phyloP scores from a whole-genome alignment of 495 filamentous ascomycete genomes.

The Margaritispora aquatica region DNA sequence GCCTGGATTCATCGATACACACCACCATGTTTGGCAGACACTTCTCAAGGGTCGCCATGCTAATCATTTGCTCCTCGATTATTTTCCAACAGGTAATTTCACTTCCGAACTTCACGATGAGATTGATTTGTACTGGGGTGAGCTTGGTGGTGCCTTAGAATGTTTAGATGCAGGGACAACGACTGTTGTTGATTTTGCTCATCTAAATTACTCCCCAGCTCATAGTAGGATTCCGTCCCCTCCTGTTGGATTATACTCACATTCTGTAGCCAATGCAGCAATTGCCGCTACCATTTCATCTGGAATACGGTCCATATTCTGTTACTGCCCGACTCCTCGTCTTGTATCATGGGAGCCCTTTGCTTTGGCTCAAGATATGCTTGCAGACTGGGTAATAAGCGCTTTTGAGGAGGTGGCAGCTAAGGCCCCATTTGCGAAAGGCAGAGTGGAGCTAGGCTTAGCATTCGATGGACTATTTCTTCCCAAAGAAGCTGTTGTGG shows the following conservation, averaged over 20 bases:
- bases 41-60: conserved; percentile 24
- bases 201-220: conserved; percentile 38
- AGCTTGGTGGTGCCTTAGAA: conserved; percentile 47
- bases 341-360: conserved; percentile 34
- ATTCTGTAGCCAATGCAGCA: conserved; percentile 27
- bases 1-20: conserved; percentile 49
- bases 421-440: conserved; percentile 31
- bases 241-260: neutral
- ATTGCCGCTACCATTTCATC: conserved; percentile 37
- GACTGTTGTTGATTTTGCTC: conserved; percentile 51
- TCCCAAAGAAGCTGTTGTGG: conserved; percentile 29
- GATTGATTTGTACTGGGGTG: conserved; percentile 44
- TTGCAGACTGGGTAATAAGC: conserved; percentile 36
- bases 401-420: conserved; percentile 29
- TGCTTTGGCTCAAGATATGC: conserved; percentile 24
- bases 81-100: conserved; percentile 30
- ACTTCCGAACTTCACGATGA: conserved; percentile 30
- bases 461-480: conserved; percentile 35
- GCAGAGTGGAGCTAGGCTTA: conserved; percentile 34
- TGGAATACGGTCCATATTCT: conserved; percentile 42
- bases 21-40: conserved; percentile 48
- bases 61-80: conserved; percentile 35
- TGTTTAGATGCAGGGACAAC: conserved; percentile 50
- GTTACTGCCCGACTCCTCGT: conserved; percentile 33
- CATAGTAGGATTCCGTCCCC: conserved; percentile 25